A percentile compares a stretch with the other conserved stretches of the same genome.
Conservation (phyloP, 164 flowering plant species). For the Umbellularia californica region DNA sequence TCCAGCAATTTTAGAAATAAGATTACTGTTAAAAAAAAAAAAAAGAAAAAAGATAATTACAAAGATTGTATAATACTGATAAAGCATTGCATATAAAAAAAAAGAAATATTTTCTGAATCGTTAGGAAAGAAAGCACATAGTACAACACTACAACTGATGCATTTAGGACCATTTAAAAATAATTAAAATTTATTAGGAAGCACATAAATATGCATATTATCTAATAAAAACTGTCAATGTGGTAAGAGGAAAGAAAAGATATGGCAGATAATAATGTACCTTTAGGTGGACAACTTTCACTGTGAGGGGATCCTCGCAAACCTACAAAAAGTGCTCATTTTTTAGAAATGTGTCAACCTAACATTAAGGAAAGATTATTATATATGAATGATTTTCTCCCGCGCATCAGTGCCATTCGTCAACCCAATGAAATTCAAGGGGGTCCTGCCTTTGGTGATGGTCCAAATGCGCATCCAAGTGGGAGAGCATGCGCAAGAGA, state of each 20-base stretch:
- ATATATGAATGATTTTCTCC: too few relatives aligned
- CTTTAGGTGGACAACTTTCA: constrained; percentile 96
- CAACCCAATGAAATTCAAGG: too few relatives aligned
- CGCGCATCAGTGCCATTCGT: too few relatives aligned
- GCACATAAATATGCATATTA: not conserved
- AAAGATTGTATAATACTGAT: not conserved
- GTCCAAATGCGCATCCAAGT: too few relatives aligned
- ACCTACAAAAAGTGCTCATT: constrained; percentile 44
- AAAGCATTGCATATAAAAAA: not conserved
- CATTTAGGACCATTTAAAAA: not conserved
- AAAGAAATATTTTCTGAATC: not conserved
- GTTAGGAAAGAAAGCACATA: not conserved
- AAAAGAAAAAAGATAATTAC: not conserved
- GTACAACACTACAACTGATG: too few relatives aligned
- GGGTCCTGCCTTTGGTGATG: too few relatives aligned
- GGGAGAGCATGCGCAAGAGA: not conserved
- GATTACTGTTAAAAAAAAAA: too few relatives aligned
- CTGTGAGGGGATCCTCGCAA: constrained; percentile 85
- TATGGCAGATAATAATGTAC: constrained; percentile 23
- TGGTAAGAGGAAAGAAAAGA: not conserved
- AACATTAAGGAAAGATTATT: too few relatives aligned
- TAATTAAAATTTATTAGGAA: not conserved
- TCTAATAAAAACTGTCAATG: not conserved
- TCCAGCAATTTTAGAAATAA: too few relatives aligned
- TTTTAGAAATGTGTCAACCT: not conserved